Percentiles rank a stretch among this genome's conserved stretches.
phyloP scores from a whole-genome alignment of 768 basidiomycete genomes.

The Mycena kentingensis region DNA sequence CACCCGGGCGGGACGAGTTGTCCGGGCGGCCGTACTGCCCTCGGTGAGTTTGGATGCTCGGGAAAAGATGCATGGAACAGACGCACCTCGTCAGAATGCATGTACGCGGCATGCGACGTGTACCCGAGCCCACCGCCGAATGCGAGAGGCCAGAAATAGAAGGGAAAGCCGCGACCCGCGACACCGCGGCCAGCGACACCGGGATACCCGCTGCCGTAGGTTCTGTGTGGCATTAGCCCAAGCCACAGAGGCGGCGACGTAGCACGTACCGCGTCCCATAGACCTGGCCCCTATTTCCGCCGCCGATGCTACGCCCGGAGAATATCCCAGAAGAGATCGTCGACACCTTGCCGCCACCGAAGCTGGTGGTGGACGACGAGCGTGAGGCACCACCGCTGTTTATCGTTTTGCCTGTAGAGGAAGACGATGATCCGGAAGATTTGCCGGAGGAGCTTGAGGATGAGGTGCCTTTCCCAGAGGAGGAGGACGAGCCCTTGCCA shows the following conservation, averaged over 20 bases:
- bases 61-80: background rate
- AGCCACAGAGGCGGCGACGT: slow-evolving; percentile 1
- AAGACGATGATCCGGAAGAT: slow-evolving; percentile 9
- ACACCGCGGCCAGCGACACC: slow-evolving; percentile 49
- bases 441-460: slow-evolving; percentile 24
- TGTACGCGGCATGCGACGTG: slow-evolving; percentile 27
- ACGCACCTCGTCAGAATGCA: slow-evolving; percentile 42
- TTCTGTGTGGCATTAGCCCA: slow-evolving; percentile 31
- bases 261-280: slow-evolving; percentile 45
- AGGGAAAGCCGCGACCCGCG: slow-evolving; percentile 56
- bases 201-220: slow-evolving; percentile 69
- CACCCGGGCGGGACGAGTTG: slow-evolving; percentile 51
- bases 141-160: slow-evolving; percentile 64
- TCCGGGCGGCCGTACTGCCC: slow-evolving; percentile 46
- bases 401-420: background rate
- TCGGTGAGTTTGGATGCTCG: background rate
- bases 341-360: slow-evolving; percentile 32
- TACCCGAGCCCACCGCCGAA: slow-evolving; percentile 41
- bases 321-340: slow-evolving; percentile 49
- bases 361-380: slow-evolving; percentile 29
- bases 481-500: slow-evolving; percentile 1
- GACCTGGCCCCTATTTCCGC: slow-evolving; percentile 47
- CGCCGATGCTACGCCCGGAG: slow-evolving; percentile 52
- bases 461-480: too few species aligned
- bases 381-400: slow-evolving; percentile 18